phyloP scores from a whole-genome alignment of 2,329 filamentous ascomycete species.

The Epichloe sp. region DNA sequence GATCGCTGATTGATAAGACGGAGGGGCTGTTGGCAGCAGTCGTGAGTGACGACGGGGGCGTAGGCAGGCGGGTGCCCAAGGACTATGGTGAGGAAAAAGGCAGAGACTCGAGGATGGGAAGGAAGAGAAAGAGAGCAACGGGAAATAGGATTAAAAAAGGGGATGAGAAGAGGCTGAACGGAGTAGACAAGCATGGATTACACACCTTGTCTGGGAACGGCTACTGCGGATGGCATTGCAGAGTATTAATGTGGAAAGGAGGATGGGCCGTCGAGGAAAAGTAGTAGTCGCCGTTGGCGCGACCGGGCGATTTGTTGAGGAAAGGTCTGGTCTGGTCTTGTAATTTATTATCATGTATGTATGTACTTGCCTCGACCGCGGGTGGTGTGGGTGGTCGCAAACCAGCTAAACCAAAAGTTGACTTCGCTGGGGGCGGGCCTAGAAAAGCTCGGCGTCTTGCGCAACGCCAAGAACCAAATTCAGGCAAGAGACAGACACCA shows the following conservation, averaged over 20 bases:
- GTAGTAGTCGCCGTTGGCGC: neutral
- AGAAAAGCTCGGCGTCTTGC: no score
- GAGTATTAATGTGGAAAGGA: conserved; percentile 5
- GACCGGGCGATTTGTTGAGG: neutral
- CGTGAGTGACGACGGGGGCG: neutral
- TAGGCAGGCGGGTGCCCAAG: neutral
- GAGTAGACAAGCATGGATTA: neutral
- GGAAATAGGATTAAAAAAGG: neutral
- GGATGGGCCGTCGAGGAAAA: neutral
- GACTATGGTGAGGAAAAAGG: neutral
- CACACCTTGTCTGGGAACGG: conserved; percentile 12
- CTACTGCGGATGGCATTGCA: conserved; percentile 13
- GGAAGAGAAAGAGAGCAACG: neutral
- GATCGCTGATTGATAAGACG: conserved; percentile 6
- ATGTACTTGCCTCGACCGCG: neutral
- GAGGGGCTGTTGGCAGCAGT: neutral
- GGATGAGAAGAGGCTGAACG: neutral
- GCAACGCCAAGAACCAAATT: no score
- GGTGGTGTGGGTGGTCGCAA: neutral
- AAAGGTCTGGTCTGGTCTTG: no score
- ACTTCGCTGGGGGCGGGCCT: no score
- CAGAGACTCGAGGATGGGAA: neutral
- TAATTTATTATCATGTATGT: no score
- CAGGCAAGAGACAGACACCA: no score
- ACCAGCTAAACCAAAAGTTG: no score